Conservation (phyloP, 179 eudicot species). For the Beta lomatogona region DNA sequence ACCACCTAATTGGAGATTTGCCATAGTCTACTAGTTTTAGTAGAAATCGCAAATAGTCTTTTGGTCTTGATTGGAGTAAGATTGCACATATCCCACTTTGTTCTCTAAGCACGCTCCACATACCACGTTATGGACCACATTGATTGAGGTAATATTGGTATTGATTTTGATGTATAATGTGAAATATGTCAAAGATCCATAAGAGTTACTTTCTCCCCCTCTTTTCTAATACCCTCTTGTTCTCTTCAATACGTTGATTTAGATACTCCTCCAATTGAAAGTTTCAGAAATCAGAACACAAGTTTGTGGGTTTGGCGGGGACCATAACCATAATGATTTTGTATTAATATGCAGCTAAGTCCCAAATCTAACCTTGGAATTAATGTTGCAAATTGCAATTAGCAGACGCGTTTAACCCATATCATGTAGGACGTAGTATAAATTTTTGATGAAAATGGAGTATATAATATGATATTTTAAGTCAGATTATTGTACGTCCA, state of each 20-base stretch:
- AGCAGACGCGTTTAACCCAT: neutral
- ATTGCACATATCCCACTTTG: too few species aligned
- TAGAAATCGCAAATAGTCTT: too few species aligned
- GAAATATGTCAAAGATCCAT: neutral
- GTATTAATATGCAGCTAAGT: neutral
- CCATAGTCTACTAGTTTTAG: too few species aligned
- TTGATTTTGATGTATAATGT: too few species aligned
- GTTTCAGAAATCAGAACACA: neutral
- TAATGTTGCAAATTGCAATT: neutral
- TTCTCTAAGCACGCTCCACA: too few species aligned
- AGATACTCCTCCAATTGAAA: neutral
- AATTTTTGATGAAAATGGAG: neutral
- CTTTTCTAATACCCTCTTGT: too few species aligned
- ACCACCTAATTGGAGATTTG: too few species aligned
- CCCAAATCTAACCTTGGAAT: neutral
- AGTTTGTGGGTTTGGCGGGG: neutral
- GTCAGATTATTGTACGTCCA: constrained; percentile 6
- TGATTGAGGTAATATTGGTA: too few species aligned
- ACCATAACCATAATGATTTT: neutral
- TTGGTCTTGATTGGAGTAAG: too few species aligned
- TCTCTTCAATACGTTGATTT: neutral
- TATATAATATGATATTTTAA: neutral
- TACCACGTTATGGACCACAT: too few species aligned
- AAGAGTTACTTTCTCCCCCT: neutral
- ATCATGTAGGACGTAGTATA: neutral